Percentiles rank a stretch among this genome's conserved stretches.
Conservation (phyloP, 225 moss, liverwort and hornwort species). For the Sphagnum contortum region DNA sequence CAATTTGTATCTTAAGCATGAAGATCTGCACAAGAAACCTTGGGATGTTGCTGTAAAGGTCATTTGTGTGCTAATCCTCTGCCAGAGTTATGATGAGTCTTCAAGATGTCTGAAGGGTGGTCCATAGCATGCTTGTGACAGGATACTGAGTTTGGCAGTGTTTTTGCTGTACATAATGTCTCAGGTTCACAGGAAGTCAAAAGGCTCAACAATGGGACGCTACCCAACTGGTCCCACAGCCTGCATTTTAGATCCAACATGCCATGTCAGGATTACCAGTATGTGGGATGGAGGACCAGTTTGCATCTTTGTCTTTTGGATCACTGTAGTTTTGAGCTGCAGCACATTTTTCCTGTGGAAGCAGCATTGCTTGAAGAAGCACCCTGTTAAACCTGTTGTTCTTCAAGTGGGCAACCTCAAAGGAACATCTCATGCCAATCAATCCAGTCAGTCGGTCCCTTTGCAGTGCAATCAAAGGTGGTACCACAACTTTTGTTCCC, state of each 20-base stretch:
- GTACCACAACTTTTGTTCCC: background rate
- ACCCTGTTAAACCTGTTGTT: slow-evolving; percentile 21
- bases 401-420: slow-evolving; percentile 11
- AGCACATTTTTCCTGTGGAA: slow-evolving; percentile 34
- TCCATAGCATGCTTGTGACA: no score
- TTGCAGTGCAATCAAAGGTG: slow-evolving; percentile 11
- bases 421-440: slow-evolving; percentile 1
- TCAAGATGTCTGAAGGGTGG: no score
- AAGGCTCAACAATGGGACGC: slow-evolving; percentile 25
- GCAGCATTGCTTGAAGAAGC: slow-evolving; percentile 12
- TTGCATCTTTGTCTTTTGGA: slow-evolving; percentile 47
- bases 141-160: no score
- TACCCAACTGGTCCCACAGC: slow-evolving; percentile 55
- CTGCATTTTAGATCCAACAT: slow-evolving; percentile 45
- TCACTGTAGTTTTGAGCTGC: slow-evolving; percentile 23
- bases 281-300: slow-evolving; percentile 42
- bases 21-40: no score
- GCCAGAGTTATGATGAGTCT: no score
- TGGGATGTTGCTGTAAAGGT: no score
- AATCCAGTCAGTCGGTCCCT: background rate
- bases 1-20: no score
- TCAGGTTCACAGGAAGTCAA: no score
- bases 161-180: no score
- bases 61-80: no score
- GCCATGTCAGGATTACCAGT: slow-evolving; percentile 51